Conservation (phyloP, 768 basidiomycete species). For the Clitopilus passeckerianus region DNA sequence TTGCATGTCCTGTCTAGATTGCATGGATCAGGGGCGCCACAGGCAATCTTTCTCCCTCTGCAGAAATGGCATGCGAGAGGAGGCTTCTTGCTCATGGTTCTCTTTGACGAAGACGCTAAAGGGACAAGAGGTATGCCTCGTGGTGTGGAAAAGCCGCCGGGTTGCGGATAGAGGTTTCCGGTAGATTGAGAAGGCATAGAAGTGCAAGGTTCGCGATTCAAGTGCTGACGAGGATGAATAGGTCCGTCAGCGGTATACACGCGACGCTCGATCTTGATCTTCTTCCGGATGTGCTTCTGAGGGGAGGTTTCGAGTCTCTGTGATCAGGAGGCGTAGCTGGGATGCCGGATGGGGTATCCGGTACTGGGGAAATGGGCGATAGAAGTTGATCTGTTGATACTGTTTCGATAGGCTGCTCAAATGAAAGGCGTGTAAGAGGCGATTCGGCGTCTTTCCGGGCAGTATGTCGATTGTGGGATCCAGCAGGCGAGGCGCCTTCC, state of each 20-base stretch:
- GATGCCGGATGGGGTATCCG: not conserved
- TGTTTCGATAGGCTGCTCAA: not conserved
- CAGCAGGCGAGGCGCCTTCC: not conserved
- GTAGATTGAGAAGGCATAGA: not conserved
- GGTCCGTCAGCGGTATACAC: not conserved
- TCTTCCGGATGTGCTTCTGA: not conserved
- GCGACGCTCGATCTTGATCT: not conserved
- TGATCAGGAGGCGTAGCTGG: not conserved
- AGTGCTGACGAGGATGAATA: not conserved
- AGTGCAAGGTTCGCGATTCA: not conserved
- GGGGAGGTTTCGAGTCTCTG: not conserved
- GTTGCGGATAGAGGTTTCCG: conserved; percentile 2
- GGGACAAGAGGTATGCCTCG: conserved; percentile 19
- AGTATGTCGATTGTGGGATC: not conserved
- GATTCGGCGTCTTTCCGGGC: not conserved
- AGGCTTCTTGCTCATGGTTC: conserved; percentile 46
- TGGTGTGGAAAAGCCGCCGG: conserved; percentile 11
- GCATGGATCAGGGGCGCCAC: conserved; percentile 51
- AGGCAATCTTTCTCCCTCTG: conserved; percentile 65
- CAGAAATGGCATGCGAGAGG: conserved; percentile 63
- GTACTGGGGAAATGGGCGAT: not conserved
- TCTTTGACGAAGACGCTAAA: conserved; percentile 17
- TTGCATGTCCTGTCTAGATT: conserved; percentile 60
- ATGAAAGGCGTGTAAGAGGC: not conserved
- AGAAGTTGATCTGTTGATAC: not conserved